Evolutionary conservation across 2,329 filamentous ascomycete genomes (phyloP), one percentile per base, ranked within the genome.

Genomic region (Alternaria infectoria): DNA sequence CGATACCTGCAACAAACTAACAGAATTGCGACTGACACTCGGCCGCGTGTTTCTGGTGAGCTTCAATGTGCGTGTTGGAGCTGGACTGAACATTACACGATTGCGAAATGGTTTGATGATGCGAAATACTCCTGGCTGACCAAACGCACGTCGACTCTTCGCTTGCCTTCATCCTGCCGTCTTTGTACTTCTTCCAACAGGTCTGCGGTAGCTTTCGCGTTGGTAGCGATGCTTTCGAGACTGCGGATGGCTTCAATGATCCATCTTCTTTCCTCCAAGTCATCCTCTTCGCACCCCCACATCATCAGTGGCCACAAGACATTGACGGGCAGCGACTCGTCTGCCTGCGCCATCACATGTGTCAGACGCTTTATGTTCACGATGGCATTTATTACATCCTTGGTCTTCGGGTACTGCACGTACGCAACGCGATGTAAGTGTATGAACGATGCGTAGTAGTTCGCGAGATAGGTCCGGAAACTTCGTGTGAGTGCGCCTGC

Each of bases 221-320:
- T 83, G 4, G 75, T 81, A 6, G 79, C 79, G 57, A 79, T 77
- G 32, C 74, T 75, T 46, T 81, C 76, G 26, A 82, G 69, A 12
- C 75, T 72, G 9, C 79, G 75, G 17, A 88, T 86, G 60, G 84
- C 82, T 6, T 80, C 74, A 28, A 81, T 78, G 57, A 88, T 86
- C 86, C 86, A 87, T 6, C 67, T 72, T 50, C 85, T 78, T 68
- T 86, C 84, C 5, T 80, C 78, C 0, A 73, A 44, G 50, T 84
- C 82, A n/a, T 86, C 83, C 64, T 86, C 86, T 69, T 88, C 86
- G 9, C 82, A 83, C 0, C 86, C 86, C 65, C 85, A 80, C 83
- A 88, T 86, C 44, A 88, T 75, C 8, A 87, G 73, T 2, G 86
- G 86, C 87, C 86, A 88, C 6, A 88, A 78, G 79, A 87, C 83